Conservation (phyloP, 352 stramenopile genomes). For the Globisporangium ultimum region DNA sequence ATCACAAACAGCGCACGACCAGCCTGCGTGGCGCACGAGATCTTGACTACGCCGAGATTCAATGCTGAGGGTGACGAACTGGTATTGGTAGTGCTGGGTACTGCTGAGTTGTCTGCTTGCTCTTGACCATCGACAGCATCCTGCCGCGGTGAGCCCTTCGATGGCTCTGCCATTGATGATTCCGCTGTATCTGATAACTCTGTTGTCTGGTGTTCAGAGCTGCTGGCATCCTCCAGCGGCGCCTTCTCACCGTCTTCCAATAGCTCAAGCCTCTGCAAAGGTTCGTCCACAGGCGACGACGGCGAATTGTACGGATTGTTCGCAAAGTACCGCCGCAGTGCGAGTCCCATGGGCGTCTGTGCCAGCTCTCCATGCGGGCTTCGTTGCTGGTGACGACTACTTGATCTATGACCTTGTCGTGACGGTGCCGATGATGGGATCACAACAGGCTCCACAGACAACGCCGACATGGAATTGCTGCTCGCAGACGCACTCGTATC, state of each 20-base stretch:
- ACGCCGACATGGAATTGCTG: conserved; percentile 6
- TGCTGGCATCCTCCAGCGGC: conserved; percentile 4
- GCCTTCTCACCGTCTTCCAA: background rate
- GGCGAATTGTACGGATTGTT: conserved; percentile 17
- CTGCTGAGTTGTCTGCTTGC: background rate
- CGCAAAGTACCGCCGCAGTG: conserved; percentile 51
- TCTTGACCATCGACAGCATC: too few species aligned
- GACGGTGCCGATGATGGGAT: conserved; percentile 5
- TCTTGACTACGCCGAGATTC: conserved; percentile 16
- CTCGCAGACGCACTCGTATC: background rate
- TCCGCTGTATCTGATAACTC: background rate
- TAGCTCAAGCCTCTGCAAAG: background rate
- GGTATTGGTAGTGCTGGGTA: background rate
- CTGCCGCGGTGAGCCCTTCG: background rate
- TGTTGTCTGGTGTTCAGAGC: background rate
- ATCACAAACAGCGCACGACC: conserved; percentile 76
- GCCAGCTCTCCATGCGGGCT: conserved; percentile 49
- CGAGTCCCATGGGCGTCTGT: conserved; percentile 51
- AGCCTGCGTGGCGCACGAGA: conserved; percentile 21
- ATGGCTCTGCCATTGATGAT: background rate
- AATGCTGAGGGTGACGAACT: background rate
- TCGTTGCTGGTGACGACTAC: background rate
- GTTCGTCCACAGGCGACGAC: conserved; percentile 9
- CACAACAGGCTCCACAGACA: conserved; percentile 16
- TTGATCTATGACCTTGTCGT: background rate